phyloP scores from a whole-genome alignment of 345 rosid species.

The Salix koriyanagi region DNA sequence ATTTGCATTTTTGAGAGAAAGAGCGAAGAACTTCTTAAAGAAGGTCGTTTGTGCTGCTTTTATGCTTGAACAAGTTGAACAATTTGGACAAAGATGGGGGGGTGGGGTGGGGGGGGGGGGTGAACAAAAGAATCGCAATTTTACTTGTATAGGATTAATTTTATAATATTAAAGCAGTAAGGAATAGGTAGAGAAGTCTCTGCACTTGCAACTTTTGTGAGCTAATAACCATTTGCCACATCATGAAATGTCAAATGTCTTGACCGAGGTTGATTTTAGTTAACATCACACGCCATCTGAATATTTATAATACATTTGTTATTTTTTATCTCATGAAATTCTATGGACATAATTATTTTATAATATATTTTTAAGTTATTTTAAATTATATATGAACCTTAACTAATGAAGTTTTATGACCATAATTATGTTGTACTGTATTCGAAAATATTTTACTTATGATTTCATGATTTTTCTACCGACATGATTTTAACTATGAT shows the following conservation, averaged over 20 bases:
- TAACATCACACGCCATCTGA: accelerated
- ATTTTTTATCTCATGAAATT: too few relatives aligned
- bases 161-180: not conserved
- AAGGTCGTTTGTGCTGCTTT: constrained; percentile 18
- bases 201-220: not conserved
- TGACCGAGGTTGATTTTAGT: too few relatives aligned
- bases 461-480: too few relatives aligned
- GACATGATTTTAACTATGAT: too few relatives aligned
- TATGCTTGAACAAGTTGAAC: not conserved
- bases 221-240: not conserved
- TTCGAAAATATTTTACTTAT: too few relatives aligned
- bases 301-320: too few relatives aligned
- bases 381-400: too few relatives aligned
- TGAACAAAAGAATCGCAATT: not conserved
- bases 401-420: too few relatives aligned
- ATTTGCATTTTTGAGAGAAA: constrained; percentile 15
- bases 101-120: not conserved
- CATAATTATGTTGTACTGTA: too few relatives aligned
- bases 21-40: constrained; percentile 16
- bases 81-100: not conserved
- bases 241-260: not conserved
- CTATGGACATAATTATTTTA: too few relatives aligned
- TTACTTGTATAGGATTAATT: too few relatives aligned
- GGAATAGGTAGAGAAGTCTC: not conserved
- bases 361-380: too few relatives aligned